A percentile compares a stretch with the other conserved stretches of the same genome.
Evolutionary conservation across 1,284 basidiomycete species (phyloP).

Genomic region (Sphaerobolus stellatus): DNA sequence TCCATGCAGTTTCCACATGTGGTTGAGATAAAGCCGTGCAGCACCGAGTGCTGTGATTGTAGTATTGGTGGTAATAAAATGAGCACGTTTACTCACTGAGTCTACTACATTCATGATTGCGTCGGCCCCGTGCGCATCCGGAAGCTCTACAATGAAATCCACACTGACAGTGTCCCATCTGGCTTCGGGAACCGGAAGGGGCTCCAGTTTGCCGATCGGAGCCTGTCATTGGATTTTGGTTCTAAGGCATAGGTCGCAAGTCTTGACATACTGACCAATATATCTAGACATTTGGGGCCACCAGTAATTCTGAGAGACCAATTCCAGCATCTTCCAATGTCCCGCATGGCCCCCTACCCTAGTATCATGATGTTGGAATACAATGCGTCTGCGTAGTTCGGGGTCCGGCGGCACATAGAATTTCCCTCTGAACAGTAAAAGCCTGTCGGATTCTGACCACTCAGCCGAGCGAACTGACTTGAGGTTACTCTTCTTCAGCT

Average conservation of each 20-base stretch:
- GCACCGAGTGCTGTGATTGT: conserved; percentile 27
- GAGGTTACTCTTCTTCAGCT: background rate
- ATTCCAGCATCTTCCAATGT: conserved; percentile 22
- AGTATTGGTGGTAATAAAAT: conserved; percentile 28
- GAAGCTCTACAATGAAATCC: conserved; percentile 40
- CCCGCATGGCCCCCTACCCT: conserved; percentile 16
- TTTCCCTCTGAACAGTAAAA: conserved; percentile 8
- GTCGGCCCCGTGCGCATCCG: conserved; percentile 32
- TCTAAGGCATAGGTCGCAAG: background rate
- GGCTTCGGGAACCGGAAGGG: conserved; percentile 26
- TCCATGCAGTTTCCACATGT: conserved; percentile 34
- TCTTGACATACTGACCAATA: conserved; percentile 18
- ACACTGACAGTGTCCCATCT: conserved; percentile 34
- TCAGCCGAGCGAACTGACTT: background rate
- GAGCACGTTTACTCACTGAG: conserved; percentile 25
- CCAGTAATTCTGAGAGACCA: conserved; percentile 39
- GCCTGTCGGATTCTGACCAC: conserved; percentile 1
- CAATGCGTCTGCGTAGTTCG: conserved; percentile 6
- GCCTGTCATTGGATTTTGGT: conserved; percentile 27
- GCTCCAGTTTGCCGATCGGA: conserved; percentile 25
- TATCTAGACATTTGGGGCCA: conserved; percentile 41
- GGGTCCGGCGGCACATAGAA: conserved; percentile 15
- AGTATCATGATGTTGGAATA: conserved; percentile 10
- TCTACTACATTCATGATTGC: conserved; percentile 30
- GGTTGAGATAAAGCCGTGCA: conserved; percentile 23